Percentiles rank a stretch among this genome's conserved stretches.
These are phyloP conservation scores for Hylodesmum podocarpum DNA, from an alignment of 306 rosid species.

Conservation along the genomic window DNA sequence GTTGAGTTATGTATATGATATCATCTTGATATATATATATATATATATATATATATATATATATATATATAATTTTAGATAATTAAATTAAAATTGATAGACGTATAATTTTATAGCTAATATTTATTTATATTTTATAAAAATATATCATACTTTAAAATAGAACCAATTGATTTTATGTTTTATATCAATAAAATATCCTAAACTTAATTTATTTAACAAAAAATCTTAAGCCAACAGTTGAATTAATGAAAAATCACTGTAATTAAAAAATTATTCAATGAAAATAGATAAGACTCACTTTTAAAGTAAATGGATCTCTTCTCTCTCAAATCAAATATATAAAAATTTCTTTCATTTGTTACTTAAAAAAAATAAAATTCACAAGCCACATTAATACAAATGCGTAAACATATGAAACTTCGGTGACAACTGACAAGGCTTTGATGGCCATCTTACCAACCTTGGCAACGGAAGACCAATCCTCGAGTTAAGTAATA, in stretches of 20 bases:
- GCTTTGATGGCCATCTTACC: background rate
- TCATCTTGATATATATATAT: too few species aligned
- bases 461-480: conserved; percentile 9
- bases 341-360: background rate
- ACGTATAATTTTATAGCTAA: background rate
- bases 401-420: background rate
- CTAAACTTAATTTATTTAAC: background rate
- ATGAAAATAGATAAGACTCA: too few species aligned
- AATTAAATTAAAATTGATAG: background rate
- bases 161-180: background rate
- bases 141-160: too few species aligned
- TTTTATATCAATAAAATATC: background rate
- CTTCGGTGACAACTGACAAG: background rate
- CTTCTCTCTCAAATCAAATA: too few species aligned
- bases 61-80: background rate
- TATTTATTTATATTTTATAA: background rate
- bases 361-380: background rate
- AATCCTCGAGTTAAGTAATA: conserved; percentile 32
- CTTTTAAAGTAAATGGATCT: too few species aligned
- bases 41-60: background rate
- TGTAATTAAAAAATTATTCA: too few species aligned
- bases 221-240: background rate
- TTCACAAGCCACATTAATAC: background rate
- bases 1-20: too few species aligned
- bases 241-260: background rate